Base-by-base conservation (phyloP, 768 basidiomycete genomes). In the Naganishia friedmannii region DNA sequence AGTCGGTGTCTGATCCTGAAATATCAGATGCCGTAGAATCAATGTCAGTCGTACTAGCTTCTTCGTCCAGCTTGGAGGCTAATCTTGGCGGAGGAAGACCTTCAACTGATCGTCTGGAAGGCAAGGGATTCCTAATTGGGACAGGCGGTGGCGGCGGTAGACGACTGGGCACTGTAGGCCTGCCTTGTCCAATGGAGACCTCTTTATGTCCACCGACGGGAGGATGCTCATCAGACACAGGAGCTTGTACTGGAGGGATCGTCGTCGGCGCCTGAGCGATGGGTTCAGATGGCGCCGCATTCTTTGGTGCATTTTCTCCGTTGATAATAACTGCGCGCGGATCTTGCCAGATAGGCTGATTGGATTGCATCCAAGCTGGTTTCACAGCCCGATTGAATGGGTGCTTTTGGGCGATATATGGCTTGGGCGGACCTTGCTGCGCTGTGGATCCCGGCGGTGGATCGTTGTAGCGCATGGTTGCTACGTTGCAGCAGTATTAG, bases 351-450 rank as follows among this genome's bases (percentile, higher is more conserved):
- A 70, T 45, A 4, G 69, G 63, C 5, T 31, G 46, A n/a, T 32
- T 34, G 17, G 60, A 23, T 29, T 65, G 58, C 69, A 70, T 70
- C 69, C 69, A 70, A 31, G 69, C 69, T n/a, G 69, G 69, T 70
- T 65, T 70, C 21, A 56, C 60, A 45, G 69, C 69, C 6, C 69
- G 58, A 55, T 70, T 70, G 60, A 70, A 70, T 3, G 69, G 69
- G 42, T 70, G 69, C 37, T 70, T 70, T 31, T 23, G 28, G 26
- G 53, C 69, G 51, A 70, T 37, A 29, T n/a, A 45, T 17, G 69
- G 51, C 39, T 70, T 15, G 2, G 23, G 23, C 10, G 48, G 48
- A n/a, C 31, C n/a, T 26, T 51, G 57, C 1, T 58, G 34, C 23
- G 7, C 5, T 1, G 57, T 7, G n/a, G 31, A 21, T 9, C 54